Conservation (phyloP, 352 stramenopile species). For the Hyphochytrium catenoides region DNA sequence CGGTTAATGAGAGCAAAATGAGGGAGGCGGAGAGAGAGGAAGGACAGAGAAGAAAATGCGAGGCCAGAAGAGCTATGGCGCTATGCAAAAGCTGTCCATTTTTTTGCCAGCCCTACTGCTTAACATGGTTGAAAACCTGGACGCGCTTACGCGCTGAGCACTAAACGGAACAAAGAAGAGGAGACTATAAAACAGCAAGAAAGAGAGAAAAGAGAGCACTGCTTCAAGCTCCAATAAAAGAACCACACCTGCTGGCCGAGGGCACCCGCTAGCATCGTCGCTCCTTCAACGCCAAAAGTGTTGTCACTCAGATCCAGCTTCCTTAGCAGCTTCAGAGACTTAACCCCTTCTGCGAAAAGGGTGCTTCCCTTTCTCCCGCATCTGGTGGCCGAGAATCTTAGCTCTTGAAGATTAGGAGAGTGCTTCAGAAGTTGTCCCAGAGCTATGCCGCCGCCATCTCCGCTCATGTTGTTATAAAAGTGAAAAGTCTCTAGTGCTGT, state of each 20-base stretch:
- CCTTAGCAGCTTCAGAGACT: constrained; percentile 32
- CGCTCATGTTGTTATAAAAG: constrained; percentile 95
- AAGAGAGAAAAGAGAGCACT: too few relatives aligned
- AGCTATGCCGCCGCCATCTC: constrained; percentile 63
- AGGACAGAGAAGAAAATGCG: too few relatives aligned
- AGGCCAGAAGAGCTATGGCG: too few relatives aligned
- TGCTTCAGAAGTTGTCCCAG: constrained; percentile 56
- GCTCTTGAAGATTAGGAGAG: constrained; percentile 53
- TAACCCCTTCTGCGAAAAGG: constrained; percentile 51
- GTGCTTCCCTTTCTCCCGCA: constrained; percentile 56
- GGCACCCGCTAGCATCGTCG: constrained; percentile 50
- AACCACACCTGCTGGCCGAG: constrained; percentile 32
- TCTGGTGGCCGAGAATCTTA: constrained; percentile 79
- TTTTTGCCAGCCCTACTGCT: too few relatives aligned
- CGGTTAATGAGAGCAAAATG: too few relatives aligned
- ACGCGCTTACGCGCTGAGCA: too few relatives aligned
- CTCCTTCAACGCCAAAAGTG: constrained; percentile 65
- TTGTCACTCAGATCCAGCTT: constrained; percentile 80
- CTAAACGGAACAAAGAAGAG: too few relatives aligned
- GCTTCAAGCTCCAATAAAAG: too few relatives aligned
- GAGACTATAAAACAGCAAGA: too few relatives aligned
- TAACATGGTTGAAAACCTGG: too few relatives aligned
- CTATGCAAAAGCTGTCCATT: too few relatives aligned
- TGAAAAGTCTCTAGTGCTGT: constrained; percentile 74
- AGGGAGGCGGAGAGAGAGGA: too few relatives aligned